Base-by-base conservation (phyloP, 2,329 filamentous ascomycete genomes). In the Alternaria postmessia region DNA sequence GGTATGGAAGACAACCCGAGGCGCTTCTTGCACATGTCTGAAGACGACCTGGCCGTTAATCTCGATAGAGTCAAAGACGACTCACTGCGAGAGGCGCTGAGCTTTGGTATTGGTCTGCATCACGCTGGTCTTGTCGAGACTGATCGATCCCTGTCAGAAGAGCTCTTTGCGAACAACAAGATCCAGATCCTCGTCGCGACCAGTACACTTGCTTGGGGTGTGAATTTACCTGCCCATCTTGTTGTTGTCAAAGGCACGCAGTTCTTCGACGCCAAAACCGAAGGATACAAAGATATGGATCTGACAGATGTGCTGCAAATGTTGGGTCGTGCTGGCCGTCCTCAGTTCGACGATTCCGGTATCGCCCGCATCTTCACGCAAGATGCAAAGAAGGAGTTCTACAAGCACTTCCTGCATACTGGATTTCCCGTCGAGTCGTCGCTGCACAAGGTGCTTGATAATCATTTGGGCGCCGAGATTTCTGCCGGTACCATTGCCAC, bases 241-340 rank as follows among this genome's bases (percentile, higher is more conserved):
- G 95, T 99, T 3, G 92, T 99, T 1, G 96, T 99, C 61, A 99
- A 99, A 78, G 95, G 95, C 54, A 99, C 95, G 0, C 96, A 99
- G 73, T 99, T 92, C 81, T 99, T 96, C 75, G 95, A 99, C 72
- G 95, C 95, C 39, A 99, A 99, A 80, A 95, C 92, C 5, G 95
- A 98, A 81, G 94, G 91, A 0, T 99, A 99, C 81, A 95, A 92
- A 75, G 96, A 99, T 78, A 99, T 99, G 96, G 95, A 99, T 76
- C 82, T 99, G 60, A 99, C 95, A 0, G 95, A 99, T 79, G 95
- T 99, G 32, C 82, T 99, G 63, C 95, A 99, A 80, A 99, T 99
- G 95, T 84, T 99, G 28, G 95, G 95, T 69, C 90, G 95, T 80
- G 95, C 95, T 12, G 95, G 95, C 16, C 91, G 95, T 64, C 95